Base-by-base conservation (phyloP, 371 early-diverging fungal genomes). In the Haplosporangium sp. region DNA sequence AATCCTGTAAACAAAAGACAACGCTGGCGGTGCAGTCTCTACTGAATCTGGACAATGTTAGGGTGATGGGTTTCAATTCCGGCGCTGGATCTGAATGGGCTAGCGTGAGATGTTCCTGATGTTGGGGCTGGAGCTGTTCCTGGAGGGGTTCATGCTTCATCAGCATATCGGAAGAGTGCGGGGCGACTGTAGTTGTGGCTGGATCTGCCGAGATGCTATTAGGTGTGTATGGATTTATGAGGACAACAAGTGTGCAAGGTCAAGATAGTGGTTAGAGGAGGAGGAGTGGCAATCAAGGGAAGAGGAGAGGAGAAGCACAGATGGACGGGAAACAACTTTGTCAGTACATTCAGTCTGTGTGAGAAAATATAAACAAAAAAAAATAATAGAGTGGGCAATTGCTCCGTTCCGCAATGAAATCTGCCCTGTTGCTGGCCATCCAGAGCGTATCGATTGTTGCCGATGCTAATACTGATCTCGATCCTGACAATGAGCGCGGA, bases 1-100 rank as follows among this genome's bases (percentile, higher is more conserved):
- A 55, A 13, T 69, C 64, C 45, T 56, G 61, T 16, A 74, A 54
- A 42, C 58, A 43, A 48, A 74, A 74, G 18, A 74, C 54, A 5
- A 74, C 62, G 23, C 62, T 69, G 36, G 75, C 69, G 38, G 64
- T 65, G 54, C 69, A 69, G 23, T 74, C 75, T 16, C 68, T 43
- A 50, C 64, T 64, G 65, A 74, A 69, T 52, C 69, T 55, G 20
- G 75, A 69, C 16, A 74, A 23, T 6, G 61, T 45, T 13, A 69
- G 52, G 29, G 57, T 55, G 59, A 69, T 51, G 21, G 69, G 66
- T 20, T 20, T 41, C 6, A 46, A 18, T 21, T 20, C 45, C 29
- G 41, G 14, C n/a, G 29, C 38, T 12, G 42, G 40, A 37, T 66
- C 67, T 13, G 50, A 38, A 7, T 53, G 67, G 18, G 45, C 10